Conservation (phyloP, 495 filamentous ascomycete genomes). For the Jackrogersella multiformis region DNA sequence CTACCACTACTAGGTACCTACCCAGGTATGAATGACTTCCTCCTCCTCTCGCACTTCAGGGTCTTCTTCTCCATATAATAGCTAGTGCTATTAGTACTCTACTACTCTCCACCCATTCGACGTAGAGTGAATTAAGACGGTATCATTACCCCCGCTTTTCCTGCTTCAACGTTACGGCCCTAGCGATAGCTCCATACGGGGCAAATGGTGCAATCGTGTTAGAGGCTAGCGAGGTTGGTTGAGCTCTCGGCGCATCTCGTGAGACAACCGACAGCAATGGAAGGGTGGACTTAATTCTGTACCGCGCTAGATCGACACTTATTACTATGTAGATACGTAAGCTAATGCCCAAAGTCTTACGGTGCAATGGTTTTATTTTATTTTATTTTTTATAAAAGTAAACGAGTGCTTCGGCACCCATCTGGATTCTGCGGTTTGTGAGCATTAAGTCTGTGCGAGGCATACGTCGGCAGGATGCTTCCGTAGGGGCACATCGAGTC, state of each 20-base stretch:
- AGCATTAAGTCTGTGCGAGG: conserved; percentile 29
- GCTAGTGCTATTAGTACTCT: neutral
- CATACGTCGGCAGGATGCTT: conserved; percentile 25
- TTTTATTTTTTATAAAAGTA: neutral
- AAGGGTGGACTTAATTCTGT: conserved; percentile 2
- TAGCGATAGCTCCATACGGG: conserved; percentile 39
- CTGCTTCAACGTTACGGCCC: conserved; percentile 38
- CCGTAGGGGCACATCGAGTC: conserved; percentile 22
- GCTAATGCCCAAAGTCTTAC: neutral
- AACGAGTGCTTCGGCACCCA: conserved; percentile 1
- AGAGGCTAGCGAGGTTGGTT: conserved; percentile 28
- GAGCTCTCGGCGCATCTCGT: conserved; percentile 9
- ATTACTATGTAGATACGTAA: too few relatives aligned
- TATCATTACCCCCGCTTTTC: conserved; percentile 39
- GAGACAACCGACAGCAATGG: conserved; percentile 8
- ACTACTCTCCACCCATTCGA: conserved; percentile 11
- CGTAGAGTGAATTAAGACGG: conserved; percentile 35
- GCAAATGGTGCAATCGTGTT: conserved; percentile 41
- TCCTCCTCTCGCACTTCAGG: conserved; percentile 11
- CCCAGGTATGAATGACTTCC: conserved; percentile 18
- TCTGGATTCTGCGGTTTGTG: conserved; percentile 11
- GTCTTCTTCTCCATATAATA: conserved; percentile 9
- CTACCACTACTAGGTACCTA: conserved; percentile 22
- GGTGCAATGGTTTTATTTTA: neutral
- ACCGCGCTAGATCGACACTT: neutral